These are phyloP conservation scores for Rhizopogon rudus DNA, from an alignment of 768 basidiomycete species.

Conservation along the genomic window DNA sequence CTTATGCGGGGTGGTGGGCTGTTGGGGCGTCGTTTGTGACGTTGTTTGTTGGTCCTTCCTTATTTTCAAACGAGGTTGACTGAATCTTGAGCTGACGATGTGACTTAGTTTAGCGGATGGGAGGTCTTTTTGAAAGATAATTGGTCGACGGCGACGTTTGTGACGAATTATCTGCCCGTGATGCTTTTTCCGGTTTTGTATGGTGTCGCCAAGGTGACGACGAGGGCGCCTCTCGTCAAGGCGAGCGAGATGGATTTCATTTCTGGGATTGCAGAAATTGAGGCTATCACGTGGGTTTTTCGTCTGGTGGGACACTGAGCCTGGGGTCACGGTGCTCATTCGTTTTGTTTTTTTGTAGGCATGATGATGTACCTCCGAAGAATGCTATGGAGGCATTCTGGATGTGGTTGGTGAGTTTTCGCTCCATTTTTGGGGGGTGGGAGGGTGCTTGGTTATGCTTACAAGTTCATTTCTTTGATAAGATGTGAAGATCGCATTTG, in stretches of 20 bases:
- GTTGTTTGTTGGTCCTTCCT: constrained; percentile 28
- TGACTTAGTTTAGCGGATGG: constrained; percentile 33
- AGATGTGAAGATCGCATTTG: constrained; percentile 11
- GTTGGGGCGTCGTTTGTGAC: constrained; percentile 21
- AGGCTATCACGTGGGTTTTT: constrained; percentile 20
- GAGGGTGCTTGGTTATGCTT: neutral
- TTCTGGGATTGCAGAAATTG: constrained; percentile 20
- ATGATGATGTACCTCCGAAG: constrained; percentile 23
- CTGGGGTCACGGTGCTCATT: neutral
- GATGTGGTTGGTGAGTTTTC: constrained; percentile 21
- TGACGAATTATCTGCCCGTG: constrained; percentile 39
- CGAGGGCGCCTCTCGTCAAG: constrained; percentile 4
- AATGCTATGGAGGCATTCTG: constrained; percentile 22
- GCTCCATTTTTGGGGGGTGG: no score
- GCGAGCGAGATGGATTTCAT: constrained; percentile 23
- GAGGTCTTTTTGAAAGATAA: constrained; percentile 34
- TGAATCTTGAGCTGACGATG: neutral
- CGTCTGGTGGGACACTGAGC: neutral
- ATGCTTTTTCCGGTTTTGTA: constrained; percentile 44
- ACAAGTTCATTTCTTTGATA: neutral
- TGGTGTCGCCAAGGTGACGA: constrained; percentile 19
- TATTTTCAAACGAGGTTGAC: neutral
- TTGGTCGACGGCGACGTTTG: constrained; percentile 35
- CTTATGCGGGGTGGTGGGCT: constrained; percentile 35
- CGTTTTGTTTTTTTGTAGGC: constrained; percentile 6